These are phyloP conservation scores for Postia placenta DNA, from an alignment of 768 basidiomycete species.

Conservation along the genomic window DNA sequence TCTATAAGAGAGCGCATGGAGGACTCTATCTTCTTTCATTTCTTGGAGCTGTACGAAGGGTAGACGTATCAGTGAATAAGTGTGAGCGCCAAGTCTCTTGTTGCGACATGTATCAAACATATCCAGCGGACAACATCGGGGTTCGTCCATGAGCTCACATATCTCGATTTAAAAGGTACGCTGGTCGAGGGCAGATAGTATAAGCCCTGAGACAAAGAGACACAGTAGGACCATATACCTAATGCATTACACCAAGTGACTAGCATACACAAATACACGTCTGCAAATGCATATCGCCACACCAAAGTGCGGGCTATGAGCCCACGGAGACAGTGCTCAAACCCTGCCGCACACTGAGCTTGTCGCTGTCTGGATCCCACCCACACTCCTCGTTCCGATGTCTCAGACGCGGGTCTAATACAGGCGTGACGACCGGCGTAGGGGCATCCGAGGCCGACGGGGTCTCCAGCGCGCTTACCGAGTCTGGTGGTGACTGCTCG, in stretches of 20 bases:
- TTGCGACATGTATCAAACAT: no score
- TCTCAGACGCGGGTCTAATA: constrained; percentile 15
- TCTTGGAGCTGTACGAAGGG: no score
- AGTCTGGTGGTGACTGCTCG: constrained; percentile 20
- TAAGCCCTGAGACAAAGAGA: no score
- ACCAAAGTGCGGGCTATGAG: constrained; percentile 1
- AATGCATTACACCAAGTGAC: not conserved
- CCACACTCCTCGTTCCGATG: constrained; percentile 19
- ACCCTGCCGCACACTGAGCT: constrained; percentile 4
- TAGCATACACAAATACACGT: not conserved
- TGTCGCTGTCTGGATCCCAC: constrained; percentile 10
- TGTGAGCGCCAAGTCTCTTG: no score
- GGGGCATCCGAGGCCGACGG: not conserved
- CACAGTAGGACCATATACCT: no score
- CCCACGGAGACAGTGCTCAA: constrained; percentile 9
- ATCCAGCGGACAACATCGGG: no score
- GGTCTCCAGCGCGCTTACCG: not conserved
- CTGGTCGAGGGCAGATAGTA: no score
- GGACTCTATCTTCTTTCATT: no score
- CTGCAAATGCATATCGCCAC: not conserved
- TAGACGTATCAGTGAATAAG: no score
- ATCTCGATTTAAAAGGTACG: no score
- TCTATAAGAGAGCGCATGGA: no score
- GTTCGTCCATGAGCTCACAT: no score
- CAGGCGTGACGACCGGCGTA: not conserved